Base-by-base conservation (phyloP, 2,329 filamentous ascomycete genomes). In the Aspergillus caelatus region DNA sequence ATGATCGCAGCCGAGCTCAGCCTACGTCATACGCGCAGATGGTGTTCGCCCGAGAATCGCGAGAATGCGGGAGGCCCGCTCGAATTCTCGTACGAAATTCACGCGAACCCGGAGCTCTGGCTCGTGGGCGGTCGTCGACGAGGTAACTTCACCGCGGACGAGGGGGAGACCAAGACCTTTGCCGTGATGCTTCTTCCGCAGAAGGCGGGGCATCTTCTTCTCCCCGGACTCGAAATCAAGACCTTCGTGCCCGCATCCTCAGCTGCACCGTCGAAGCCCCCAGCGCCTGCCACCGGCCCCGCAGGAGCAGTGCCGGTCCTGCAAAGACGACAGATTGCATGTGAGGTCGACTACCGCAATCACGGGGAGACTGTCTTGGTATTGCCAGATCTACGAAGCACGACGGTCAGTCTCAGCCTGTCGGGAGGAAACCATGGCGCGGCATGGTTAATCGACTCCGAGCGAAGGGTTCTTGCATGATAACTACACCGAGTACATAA, bases 31-130 rank as follows among this genome's bases (percentile, higher is more conserved):
- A 88, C 86, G 0, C 81, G 84, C 34, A 78, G 78, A 52, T 89
- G 88, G 87, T 78, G 78, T 59, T 71, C 73, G 26, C 70, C 71
- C 26, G 65, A 70, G 16, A 67, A 70, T 34, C 71, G 71, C 50
- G 72, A 74, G 60, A 73, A 77, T 62, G 69, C 75, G 4, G 71
- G 74, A 16, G 81, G 82, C 0, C 83, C 87, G 26, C 81, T 93
- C 1, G 88, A 93, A 66, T 96, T 96, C 72, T 88, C 89, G 68
- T 96, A 95, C 77, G 94, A 97, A 69, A 83, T 98, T 26, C 87
- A 88, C 16, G 89, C 90, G 0, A 87, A 89, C 19, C 80, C 86
- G 2, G 93, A 94, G 45, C 84, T 87, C 0, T 98, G 94, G 94
- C 86, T 97, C 1, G 81, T 98, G 3, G 94, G 93, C 26, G 94